Percentiles rank a stretch among this genome's conserved stretches.
Conservation (phyloP, 116 monocot species). For the Posidonia oceanica region DNA sequence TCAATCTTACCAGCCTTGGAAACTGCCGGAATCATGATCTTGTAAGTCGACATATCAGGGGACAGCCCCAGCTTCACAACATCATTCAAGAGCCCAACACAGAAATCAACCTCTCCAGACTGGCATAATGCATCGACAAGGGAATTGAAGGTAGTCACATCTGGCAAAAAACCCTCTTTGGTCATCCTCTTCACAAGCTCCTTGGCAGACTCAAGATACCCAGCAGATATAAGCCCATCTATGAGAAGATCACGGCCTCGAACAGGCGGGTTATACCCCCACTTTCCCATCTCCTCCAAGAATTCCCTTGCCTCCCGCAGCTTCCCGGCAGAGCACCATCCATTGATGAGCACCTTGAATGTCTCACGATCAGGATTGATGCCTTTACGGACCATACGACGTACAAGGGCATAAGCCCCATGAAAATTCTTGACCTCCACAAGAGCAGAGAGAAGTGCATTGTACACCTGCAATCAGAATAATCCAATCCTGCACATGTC, state of each 20-base stretch:
- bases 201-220: constrained; percentile 79
- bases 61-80: constrained; percentile 50
- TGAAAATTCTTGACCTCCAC: constrained; percentile 46
- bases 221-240: constrained; percentile 74
- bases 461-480: constrained; percentile 27
- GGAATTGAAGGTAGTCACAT: constrained; percentile 70
- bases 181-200: constrained; percentile 62
- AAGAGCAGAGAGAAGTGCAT: constrained; percentile 61
- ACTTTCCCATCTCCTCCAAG: constrained; percentile 72
- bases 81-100: constrained; percentile 38
- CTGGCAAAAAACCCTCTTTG: constrained; percentile 82
- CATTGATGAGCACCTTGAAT: constrained; percentile 62
- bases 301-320: constrained; percentile 80
- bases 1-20: constrained; percentile 68
- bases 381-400: constrained; percentile 68
- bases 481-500: not conserved
- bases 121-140: constrained; percentile 54
- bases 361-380: constrained; percentile 55
- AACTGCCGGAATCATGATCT: constrained; percentile 62
- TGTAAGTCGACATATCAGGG: constrained; percentile 79
- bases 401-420: constrained; percentile 75
- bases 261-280: constrained; percentile 63
- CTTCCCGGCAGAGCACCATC: constrained; percentile 89
- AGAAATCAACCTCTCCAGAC: constrained; percentile 58
- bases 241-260: constrained; percentile 82